A percentile compares a stretch with the other conserved stretches of the same genome.
Conservation (phyloP, 2,329 filamentous ascomycete genomes). For the Malbranchea cinnamomea region DNA sequence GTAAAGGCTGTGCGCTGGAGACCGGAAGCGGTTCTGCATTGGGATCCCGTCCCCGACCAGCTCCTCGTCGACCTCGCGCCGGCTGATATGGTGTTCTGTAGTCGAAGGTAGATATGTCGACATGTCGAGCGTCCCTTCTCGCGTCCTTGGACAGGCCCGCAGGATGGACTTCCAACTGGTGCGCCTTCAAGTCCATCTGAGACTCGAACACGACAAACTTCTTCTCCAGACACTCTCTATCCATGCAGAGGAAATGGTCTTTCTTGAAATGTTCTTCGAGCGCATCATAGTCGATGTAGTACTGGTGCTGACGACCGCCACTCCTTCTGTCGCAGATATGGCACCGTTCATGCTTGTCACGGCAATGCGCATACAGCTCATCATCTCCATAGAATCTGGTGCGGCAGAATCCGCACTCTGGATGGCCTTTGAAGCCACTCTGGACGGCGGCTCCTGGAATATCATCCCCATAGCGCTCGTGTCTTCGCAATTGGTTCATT, state of each 20-base stretch:
- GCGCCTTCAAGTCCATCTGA: constrained; percentile 86
- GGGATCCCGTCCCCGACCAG: constrained; percentile 64
- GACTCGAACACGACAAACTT: constrained; percentile 96
- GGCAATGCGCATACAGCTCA: constrained; percentile 84
- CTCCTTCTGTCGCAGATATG: constrained; percentile 72
- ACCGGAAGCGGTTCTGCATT: constrained; percentile 66
- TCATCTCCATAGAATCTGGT: constrained; percentile 91
- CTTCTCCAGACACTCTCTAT: constrained; percentile 83
- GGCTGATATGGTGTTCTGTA: constrained; percentile 56
- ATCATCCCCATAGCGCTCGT: constrained; percentile 85
- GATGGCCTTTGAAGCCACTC: constrained; percentile 91
- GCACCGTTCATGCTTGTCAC: constrained; percentile 86
- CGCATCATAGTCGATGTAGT: constrained; percentile 77
- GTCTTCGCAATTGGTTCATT: constrained; percentile 61
- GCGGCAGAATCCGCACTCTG: constrained; percentile 83
- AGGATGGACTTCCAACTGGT: constrained; percentile 73
- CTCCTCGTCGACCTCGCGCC: constrained; percentile 42
- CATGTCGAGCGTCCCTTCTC: constrained; percentile 64
- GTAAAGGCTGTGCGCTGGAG: constrained; percentile 64
- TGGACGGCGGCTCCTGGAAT: constrained; percentile 79
- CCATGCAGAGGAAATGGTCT: constrained; percentile 73
- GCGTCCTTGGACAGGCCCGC: constrained; percentile 68
- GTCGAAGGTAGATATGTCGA: constrained; percentile 80
- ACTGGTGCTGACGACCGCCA: constrained; percentile 58
- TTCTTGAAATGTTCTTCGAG: constrained; percentile 75